Conservation (phyloP, 139 green algal genomes). For the Deuterostichococcus epilithicus region DNA sequence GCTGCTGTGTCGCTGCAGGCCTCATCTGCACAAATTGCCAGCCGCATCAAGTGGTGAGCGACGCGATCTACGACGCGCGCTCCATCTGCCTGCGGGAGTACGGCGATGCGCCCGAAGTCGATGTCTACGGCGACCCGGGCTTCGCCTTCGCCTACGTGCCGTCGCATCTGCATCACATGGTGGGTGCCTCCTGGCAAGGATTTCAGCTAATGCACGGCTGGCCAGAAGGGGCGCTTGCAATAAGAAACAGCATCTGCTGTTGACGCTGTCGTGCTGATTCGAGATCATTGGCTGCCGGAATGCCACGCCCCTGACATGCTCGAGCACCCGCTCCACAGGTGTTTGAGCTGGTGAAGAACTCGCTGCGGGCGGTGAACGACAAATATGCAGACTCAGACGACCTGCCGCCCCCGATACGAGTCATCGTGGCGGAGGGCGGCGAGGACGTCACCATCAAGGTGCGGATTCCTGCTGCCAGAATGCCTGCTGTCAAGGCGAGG, state of each 20-base stretch:
- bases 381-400: slow-evolving; percentile 75
- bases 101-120: slow-evolving; percentile 77
- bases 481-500: too few relatives aligned
- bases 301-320: too few relatives aligned
- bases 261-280: too few relatives aligned
- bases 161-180: slow-evolving; percentile 96
- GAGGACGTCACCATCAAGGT: slow-evolving; percentile 99
- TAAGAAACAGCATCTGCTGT: too few relatives aligned
- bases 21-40: slow-evolving; percentile 88
- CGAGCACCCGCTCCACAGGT: slow-evolving; percentile 13
- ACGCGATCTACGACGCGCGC: slow-evolving; percentile 92
- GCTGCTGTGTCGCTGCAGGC: slow-evolving; percentile 38
- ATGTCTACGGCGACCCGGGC: slow-evolving; percentile 83
- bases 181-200: slow-evolving; percentile 21
- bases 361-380: slow-evolving; percentile 86
- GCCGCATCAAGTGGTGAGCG: slow-evolving; percentile 64
- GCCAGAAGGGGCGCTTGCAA: too few relatives aligned
- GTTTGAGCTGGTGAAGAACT: slow-evolving; percentile 95
- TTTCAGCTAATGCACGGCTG: too few relatives aligned
- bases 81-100: slow-evolving; percentile 91
- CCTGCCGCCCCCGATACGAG: slow-evolving; percentile 77
- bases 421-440: slow-evolving; percentile 92
- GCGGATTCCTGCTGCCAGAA: neutral
- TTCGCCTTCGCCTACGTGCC: slow-evolving; percentile 97
- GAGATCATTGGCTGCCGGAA: too few relatives aligned